phyloP scores from a whole-genome alignment of 495 filamentous ascomycete genomes.

The Podospora fimiseda region DNA sequence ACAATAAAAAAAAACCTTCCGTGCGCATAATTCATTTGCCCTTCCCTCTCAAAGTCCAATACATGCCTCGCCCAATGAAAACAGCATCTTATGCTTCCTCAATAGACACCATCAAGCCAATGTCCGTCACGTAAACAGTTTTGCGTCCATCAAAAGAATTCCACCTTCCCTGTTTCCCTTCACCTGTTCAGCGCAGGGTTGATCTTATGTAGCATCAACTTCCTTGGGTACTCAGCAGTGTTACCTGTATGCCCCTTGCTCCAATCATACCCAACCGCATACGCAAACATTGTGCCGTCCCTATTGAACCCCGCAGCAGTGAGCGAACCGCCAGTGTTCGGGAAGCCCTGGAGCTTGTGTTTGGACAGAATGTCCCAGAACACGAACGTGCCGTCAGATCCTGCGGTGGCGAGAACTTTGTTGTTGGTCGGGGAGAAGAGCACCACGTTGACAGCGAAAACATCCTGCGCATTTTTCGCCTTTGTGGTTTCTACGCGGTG shows the following conservation, averaged over 20 bases:
- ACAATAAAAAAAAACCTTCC: too few species aligned
- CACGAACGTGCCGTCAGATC: constrained; percentile 82
- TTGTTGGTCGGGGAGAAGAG: constrained; percentile 73
- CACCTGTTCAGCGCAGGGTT: constrained; percentile 61
- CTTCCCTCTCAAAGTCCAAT: too few species aligned
- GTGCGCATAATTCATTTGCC: too few species aligned
- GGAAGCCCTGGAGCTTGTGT: constrained; percentile 79
- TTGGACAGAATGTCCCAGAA: constrained; percentile 90
- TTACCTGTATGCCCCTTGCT: constrained; percentile 78
- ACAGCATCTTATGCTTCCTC: too few species aligned
- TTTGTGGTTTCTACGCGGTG: constrained; percentile 59
- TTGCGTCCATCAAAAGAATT: too few species aligned
- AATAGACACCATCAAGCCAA: too few species aligned
- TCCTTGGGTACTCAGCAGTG: constrained; percentile 62
- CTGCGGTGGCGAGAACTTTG: constrained; percentile 86
- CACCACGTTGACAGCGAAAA: constrained; percentile 85
- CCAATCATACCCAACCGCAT: constrained; percentile 93
- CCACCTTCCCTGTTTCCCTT: neutral
- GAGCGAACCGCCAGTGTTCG: constrained; percentile 75
- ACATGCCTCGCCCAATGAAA: too few species aligned
- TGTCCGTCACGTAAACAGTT: too few species aligned
- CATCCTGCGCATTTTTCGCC: constrained; percentile 52
- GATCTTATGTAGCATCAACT: constrained; percentile 82
- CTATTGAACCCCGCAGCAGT: constrained; percentile 70
- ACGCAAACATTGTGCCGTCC: constrained; percentile 76